phyloP scores from a whole-genome alignment of 305 asterid species.

The Galium porrigens region DNA sequence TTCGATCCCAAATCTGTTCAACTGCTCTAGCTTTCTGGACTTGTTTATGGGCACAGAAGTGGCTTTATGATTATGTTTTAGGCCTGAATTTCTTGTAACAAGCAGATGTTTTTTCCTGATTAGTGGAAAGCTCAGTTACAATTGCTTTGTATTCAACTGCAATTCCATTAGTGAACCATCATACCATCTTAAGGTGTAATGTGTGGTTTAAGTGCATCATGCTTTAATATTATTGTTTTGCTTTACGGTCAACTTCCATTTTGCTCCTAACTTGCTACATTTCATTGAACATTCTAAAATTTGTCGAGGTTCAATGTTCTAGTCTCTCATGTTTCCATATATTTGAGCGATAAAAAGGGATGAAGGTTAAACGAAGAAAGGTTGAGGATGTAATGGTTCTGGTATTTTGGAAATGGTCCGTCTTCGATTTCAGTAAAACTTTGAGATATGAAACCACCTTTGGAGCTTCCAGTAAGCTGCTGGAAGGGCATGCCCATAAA shows the following conservation, averaged over 20 bases:
- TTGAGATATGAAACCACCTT: neutral
- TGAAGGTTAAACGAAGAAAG: neutral
- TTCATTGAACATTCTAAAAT: too few species aligned
- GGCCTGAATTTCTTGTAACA: neutral
- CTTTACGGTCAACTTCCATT: too few species aligned
- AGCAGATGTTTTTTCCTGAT: neutral
- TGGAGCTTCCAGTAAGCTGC: slow-evolving; percentile 2
- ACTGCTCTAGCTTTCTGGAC: neutral
- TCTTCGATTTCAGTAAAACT: too few species aligned
- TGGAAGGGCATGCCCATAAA: neutral
- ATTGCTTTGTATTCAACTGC: too few species aligned
- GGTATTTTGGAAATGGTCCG: too few species aligned
- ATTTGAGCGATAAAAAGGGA: neutral
- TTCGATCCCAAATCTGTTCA: neutral
- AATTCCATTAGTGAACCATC: too few species aligned
- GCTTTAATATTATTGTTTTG: too few species aligned
- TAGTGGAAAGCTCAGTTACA: too few species aligned
- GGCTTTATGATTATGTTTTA: neutral
- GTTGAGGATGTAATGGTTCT: neutral
- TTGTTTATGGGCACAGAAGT: neutral
- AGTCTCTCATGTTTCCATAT: neutral
- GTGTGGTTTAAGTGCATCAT: too few species aligned
- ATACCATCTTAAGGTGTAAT: too few species aligned
- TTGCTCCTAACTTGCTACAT: too few species aligned
- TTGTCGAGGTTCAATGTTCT: too few species aligned